These are phyloP conservation scores for Saxophila tyrrhenica DNA, from an alignment of 495 filamentous ascomycete genomes.

Conservation along the genomic window DNA sequence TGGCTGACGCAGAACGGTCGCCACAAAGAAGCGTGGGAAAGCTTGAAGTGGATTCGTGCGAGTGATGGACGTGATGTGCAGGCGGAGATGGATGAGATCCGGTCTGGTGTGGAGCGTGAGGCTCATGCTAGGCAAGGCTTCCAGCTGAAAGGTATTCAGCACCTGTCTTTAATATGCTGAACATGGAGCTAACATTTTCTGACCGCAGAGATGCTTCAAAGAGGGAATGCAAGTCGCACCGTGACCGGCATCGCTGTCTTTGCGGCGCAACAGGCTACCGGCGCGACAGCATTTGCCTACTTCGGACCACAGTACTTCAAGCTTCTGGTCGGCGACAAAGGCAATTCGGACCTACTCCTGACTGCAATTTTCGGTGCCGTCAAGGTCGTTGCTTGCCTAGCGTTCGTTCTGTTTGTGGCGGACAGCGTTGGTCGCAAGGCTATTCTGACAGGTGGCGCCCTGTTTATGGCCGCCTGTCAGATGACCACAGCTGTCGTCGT, in stretches of 20 bases:
- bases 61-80: constrained; percentile 35
- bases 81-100: constrained; percentile 31
- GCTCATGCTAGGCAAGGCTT: constrained; percentile 14
- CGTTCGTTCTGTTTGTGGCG: constrained; percentile 20
- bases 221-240: constrained; percentile 29
- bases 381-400: constrained; percentile 18
- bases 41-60: constrained; percentile 22
- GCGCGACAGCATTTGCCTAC: constrained; percentile 29
- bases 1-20: constrained; percentile 17
- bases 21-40: constrained; percentile 21
- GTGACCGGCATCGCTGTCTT: constrained; percentile 39
- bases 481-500: constrained; percentile 16
- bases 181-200: constrained; percentile 15
- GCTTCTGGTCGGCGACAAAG: constrained; percentile 19
- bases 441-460: constrained; percentile 13
- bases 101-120: constrained; percentile 15
- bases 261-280: constrained; percentile 36
- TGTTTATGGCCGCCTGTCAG: constrained; percentile 21
- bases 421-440: constrained; percentile 17
- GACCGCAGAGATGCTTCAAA: constrained; percentile 25
- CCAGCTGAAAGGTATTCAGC: neutral
- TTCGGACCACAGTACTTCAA: constrained; percentile 27
- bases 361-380: constrained; percentile 20
- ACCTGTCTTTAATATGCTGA: neutral
- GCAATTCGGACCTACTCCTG: constrained; percentile 14